Evolutionary conservation across 495 filamentous ascomycete genomes (phyloP).

Genomic region (Aspergillus ostianus): DNA sequence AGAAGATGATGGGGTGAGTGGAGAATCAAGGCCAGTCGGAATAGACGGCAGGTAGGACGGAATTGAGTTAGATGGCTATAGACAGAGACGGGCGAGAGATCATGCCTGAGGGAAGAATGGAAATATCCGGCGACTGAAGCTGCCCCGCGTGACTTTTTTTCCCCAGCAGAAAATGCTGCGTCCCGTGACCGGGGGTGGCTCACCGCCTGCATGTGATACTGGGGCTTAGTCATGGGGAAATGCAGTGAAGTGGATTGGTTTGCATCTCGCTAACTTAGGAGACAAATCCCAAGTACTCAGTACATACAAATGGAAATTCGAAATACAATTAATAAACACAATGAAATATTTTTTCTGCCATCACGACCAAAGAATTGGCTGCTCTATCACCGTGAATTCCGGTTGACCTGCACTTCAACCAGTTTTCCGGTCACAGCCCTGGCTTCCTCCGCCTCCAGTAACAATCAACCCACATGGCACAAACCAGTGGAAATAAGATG

Average conservation of each 20-base stretch:
- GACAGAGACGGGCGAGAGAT: background rate
- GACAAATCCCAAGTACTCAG: conserved; percentile 2
- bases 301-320: conserved; percentile 7
- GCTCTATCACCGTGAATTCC: conserved; percentile 4
- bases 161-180: conserved; percentile 24
- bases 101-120: conserved; percentile 2
- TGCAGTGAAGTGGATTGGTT: background rate
- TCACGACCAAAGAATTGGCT: background rate
- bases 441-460: conserved; percentile 16
- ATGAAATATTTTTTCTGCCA: conserved; percentile 5
- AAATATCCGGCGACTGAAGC: conserved; percentile 10
- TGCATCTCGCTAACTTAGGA: background rate
- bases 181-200: conserved; percentile 33
- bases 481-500: conserved; percentile 13
- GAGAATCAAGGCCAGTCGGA: background rate
- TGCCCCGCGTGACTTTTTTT: conserved; percentile 32
- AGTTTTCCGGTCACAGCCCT: conserved; percentile 12
- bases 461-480: conserved; percentile 22
- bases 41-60: background rate
- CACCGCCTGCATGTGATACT: conserved; percentile 21
- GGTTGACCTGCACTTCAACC: conserved; percentile 50
- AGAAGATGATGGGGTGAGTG: background rate
- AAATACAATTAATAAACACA: background rate
- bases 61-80: conserved; percentile 10
- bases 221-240: background rate